Evolutionary conservation across 2,329 filamentous ascomycete species (phyloP).

Genomic region (Hypoxylon sp.): DNA sequence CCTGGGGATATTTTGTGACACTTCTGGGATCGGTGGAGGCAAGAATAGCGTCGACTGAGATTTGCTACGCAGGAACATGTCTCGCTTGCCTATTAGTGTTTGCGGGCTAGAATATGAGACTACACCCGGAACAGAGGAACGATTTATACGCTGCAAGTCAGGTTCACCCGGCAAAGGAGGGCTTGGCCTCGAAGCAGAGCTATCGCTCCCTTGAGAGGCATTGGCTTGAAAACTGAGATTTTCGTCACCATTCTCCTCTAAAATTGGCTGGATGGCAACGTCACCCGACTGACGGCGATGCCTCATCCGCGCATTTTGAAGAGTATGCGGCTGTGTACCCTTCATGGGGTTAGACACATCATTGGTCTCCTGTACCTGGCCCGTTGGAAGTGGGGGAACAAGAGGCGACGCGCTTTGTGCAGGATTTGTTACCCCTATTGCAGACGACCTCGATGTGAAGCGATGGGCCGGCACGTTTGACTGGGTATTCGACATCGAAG

Average conservation of each 20-base stretch:
- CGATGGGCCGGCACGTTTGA: slow-evolving; percentile 34
- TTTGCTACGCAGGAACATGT: slow-evolving; percentile 68
- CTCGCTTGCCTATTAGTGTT: slow-evolving; percentile 70
- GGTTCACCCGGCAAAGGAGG: slow-evolving; percentile 40
- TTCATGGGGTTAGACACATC: slow-evolving; percentile 12
- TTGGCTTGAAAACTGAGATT: slow-evolving; percentile 23
- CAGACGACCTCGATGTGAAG: slow-evolving; percentile 46
- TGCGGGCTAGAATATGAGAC: slow-evolving; percentile 67
- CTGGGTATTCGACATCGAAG: slow-evolving; percentile 49
- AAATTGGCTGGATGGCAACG: slow-evolving; percentile 58
- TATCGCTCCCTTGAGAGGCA: slow-evolving; percentile 43
- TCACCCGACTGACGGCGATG: slow-evolving; percentile 50
- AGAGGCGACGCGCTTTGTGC: slow-evolving; percentile 19
- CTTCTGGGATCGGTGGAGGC: slow-evolving; percentile 48
- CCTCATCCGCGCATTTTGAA: slow-evolving; percentile 46
- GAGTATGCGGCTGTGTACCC: slow-evolving; percentile 17
- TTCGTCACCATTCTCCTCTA: slow-evolving; percentile 58
- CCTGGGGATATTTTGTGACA: slow-evolving; percentile 40
- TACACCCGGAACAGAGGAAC: slow-evolving; percentile 60
- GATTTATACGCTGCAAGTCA: slow-evolving; percentile 31
- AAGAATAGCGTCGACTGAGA: slow-evolving; percentile 61
- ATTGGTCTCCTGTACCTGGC: slow-evolving; percentile 23
- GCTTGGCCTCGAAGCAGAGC: slow-evolving; percentile 26
- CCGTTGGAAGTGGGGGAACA: background rate
- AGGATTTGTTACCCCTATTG: slow-evolving; percentile 4